These are phyloP conservation scores for Dryas octopetala DNA, from an alignment of 306 rosid genomes.

Conservation along the genomic window DNA sequence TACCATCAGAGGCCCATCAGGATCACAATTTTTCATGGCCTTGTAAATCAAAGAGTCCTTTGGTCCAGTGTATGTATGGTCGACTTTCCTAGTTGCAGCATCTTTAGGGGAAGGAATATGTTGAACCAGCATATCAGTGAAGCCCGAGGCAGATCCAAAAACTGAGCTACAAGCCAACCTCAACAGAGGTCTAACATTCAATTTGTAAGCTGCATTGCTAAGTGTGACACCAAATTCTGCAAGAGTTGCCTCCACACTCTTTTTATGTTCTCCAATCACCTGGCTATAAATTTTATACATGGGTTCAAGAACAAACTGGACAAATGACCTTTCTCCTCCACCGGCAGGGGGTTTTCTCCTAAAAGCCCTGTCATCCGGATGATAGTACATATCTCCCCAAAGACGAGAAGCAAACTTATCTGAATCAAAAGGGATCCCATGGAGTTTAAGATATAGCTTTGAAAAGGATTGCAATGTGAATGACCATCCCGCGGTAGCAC, in stretches of 20 bases:
- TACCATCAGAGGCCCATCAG: constrained; percentile 87
- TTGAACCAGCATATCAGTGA: constrained; percentile 91
- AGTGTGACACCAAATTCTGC: constrained; percentile 92
- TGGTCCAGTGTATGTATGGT: constrained; percentile 83
- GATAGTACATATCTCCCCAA: constrained; percentile 90
- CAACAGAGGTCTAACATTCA: constrained; percentile 89
- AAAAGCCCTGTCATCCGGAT: constrained; percentile 73
- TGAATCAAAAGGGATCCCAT: constrained; percentile 75
- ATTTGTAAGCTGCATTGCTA: constrained; percentile 88
- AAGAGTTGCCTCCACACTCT: constrained; percentile 98
- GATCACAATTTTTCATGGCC: constrained; percentile 84
- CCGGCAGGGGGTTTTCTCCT: constrained; percentile 80
- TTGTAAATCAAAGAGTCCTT: constrained; percentile 80
- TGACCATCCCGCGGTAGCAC: constrained; percentile 98
- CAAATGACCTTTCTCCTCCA: constrained; percentile 97
- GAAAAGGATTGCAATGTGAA: constrained; percentile 93
- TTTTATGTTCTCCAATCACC: constrained; percentile 95
- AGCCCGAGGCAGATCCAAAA: constrained; percentile 85
- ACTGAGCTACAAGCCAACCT: constrained; percentile 98
- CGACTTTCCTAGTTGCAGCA: constrained; percentile 78
- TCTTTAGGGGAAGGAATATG: constrained; percentile 95
- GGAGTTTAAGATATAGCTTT: constrained; percentile 79
- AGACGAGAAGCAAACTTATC: constrained; percentile 86
- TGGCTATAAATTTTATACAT: constrained; percentile 93
- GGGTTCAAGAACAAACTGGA: constrained; percentile 90